Evolutionary conservation across 495 filamentous ascomycete species (phyloP), one percentile per base, ranked within the genome.

Genomic region (Aspergillus kassunensis): DNA sequence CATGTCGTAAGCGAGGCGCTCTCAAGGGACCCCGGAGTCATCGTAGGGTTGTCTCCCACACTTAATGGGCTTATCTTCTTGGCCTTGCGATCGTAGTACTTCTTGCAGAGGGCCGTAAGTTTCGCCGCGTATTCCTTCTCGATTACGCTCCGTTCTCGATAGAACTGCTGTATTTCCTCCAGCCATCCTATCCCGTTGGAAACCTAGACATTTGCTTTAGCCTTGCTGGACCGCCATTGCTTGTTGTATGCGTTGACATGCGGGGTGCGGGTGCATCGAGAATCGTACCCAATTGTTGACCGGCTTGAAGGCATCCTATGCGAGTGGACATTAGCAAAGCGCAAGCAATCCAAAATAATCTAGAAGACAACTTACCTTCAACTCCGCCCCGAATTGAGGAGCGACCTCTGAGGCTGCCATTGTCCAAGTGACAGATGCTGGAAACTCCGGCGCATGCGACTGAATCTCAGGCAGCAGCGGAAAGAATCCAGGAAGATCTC

Each of bases 1-100:
- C 93, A 99, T 27, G 93, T 97, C 7, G 92, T 97, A 60, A 99
- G 79, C 25, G 90, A 96, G 21, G 95, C 92, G 65, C 91, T 92
- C 63, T 99, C 93, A 47, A 99, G 81, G 27, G 90, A 96, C 4
- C 95, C 93, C 2, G 93, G 95, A 5, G 93, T 97, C 80, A 97
- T 84, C 55, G 80, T 82, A 36, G 93, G 93, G 16, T 82, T 92
- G 64, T 99, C 95, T 55, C 93, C 93, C 34, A 99, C 93, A 64
- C 91, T 96, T 56, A 99, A 61, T 56, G 76, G 86, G 58, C 89
- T 87, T 24, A 88, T 85, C 73, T 95, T 96, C 74, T 85, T 91
- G 12, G 86, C 81, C 72, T 96, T 97, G 74, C 93, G 95, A 65
- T 99, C 95, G 59, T 88, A 90, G 72, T 96, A 97, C 65, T 90